These are phyloP conservation scores for Chaetomiaceae sp. DNA, from an alignment of 2,329 filamentous ascomycete species.

Conservation along the genomic window DNA sequence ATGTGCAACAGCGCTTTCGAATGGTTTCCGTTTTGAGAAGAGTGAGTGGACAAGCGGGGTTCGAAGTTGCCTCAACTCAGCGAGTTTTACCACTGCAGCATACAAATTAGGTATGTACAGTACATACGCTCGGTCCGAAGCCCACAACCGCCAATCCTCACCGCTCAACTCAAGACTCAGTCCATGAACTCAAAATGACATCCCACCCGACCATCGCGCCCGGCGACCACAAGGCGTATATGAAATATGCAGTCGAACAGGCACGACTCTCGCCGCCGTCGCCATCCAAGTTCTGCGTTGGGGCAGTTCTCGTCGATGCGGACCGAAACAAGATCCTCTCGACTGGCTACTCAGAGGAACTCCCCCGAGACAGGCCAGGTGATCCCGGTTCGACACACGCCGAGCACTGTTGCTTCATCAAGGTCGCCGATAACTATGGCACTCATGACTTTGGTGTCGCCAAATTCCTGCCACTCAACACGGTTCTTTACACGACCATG, in stretches of 20 bases:
- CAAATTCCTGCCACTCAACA: constrained; percentile 37
- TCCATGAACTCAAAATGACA: constrained; percentile 4
- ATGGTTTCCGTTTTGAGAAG: too few relatives aligned
- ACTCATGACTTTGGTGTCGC: constrained; percentile 35
- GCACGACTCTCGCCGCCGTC: constrained; percentile 37
- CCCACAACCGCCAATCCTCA: too few relatives aligned
- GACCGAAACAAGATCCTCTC: constrained; percentile 36
- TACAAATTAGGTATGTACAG: too few relatives aligned
- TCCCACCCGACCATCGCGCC: not conserved
- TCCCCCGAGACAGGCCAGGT: constrained; percentile 34
- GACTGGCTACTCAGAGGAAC: constrained; percentile 41
- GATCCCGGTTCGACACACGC: constrained; percentile 40
- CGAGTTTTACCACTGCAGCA: too few relatives aligned
- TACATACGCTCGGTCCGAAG: too few relatives aligned
- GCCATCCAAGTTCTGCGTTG: constrained; percentile 39
- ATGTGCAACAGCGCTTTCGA: too few relatives aligned
- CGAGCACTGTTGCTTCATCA: constrained; percentile 43
- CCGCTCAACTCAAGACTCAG: too few relatives aligned
- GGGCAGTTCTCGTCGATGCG: constrained; percentile 38
- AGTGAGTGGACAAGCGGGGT: too few relatives aligned
- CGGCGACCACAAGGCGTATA: constrained; percentile 36
- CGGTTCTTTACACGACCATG: constrained; percentile 43
- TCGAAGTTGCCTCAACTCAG: too few relatives aligned
- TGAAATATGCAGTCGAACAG: constrained; percentile 36
- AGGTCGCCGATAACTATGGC: constrained; percentile 36